A percentile compares a stretch with the other conserved stretches of the same genome.
Conservation (phyloP, 2,329 filamentous ascomycete species). For the Chaetomium sp. region DNA sequence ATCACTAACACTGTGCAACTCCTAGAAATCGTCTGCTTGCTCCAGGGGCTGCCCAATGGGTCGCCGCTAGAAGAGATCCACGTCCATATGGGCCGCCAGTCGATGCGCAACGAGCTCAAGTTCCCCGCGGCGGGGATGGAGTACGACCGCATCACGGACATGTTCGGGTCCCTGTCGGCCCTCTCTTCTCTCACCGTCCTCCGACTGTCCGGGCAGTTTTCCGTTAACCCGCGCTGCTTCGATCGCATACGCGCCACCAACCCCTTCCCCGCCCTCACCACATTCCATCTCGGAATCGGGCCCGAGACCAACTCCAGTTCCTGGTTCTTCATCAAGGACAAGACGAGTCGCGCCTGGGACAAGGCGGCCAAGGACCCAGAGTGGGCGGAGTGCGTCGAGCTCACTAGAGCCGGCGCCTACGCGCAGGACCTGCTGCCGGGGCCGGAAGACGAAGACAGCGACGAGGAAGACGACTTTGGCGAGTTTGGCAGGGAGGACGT, state of each 20-base stretch:
- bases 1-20: not conserved
- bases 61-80: not conserved
- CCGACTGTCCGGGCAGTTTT: not conserved
- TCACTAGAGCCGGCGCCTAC: not conserved
- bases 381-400: not conserved
- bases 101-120: not conserved
- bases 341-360: not conserved
- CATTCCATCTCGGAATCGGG: not conserved
- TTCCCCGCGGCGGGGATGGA: too few relatives aligned
- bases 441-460: not conserved
- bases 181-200: not conserved
- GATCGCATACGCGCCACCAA: not conserved
- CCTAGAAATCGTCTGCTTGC: not conserved
- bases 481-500: too few relatives aligned
- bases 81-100: not conserved
- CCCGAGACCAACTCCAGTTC: not conserved
- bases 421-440: not conserved
- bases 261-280: not conserved
- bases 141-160: too few relatives aligned
- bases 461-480: not conserved
- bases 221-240: not conserved
- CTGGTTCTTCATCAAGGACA: conserved; percentile 6
- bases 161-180: not conserved
- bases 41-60: too few relatives aligned
- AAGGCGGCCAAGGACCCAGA: not conserved